phyloP scores from a whole-genome alignment of 202 grass and related monocot species.

The Panicum hallii region DNA sequence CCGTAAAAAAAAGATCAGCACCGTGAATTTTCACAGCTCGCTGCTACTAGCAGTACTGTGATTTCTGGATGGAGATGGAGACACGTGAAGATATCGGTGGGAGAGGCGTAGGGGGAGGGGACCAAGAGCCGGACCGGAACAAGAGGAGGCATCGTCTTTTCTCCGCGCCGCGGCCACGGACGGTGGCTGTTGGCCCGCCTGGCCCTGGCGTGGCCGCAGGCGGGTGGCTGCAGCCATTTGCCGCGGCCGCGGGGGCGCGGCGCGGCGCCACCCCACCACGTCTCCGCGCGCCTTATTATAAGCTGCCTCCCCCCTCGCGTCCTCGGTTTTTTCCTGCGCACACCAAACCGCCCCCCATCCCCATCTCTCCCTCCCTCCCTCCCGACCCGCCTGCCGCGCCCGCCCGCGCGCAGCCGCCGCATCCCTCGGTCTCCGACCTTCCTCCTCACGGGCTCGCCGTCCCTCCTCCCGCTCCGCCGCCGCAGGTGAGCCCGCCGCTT shows the following conservation, averaged over 20 bases:
- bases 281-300: slow-evolving; percentile 1
- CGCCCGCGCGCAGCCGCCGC: slow-evolving; percentile 1
- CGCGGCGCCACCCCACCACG: slow-evolving; percentile 39
- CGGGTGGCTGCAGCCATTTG: slow-evolving; percentile 39
- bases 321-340: slow-evolving; percentile 11
- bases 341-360: not conserved
- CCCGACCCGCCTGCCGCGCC: not conserved
- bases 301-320: not conserved
- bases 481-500: slow-evolving; percentile 32
- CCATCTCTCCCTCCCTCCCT: not conserved
- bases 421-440: not conserved
- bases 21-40: too few species aligned
- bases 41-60: too few species aligned
- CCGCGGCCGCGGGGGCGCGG: not conserved
- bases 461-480: not conserved
- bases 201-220: not conserved
- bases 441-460: not conserved
- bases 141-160: slow-evolving; percentile 14
- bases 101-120: not conserved
- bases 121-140: not conserved
- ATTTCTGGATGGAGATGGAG: too few species aligned
- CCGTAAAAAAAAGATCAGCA: not conserved
- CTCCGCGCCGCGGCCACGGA: slow-evolving; percentile 9
- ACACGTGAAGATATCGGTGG: not conserved
- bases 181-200: not conserved